phyloP scores from a whole-genome alignment of 225 moss, liverwort and hornwort genomes.

The Physcomitrium patens region DNA sequence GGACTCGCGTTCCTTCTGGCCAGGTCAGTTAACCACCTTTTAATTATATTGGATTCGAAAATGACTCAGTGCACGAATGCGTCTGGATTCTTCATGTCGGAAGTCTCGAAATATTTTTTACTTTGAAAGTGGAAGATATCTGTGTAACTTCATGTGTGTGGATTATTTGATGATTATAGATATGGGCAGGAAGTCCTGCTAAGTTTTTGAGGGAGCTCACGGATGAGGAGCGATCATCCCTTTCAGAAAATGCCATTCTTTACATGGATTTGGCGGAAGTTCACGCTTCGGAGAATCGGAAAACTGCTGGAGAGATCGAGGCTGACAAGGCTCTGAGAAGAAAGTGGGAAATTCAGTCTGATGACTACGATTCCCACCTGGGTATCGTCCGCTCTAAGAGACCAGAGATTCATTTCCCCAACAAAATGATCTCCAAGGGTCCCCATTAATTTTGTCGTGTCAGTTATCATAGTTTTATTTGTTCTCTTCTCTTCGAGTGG shows the following conservation, averaged over 20 bases:
- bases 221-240: slow-evolving; percentile 47
- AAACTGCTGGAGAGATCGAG: slow-evolving; percentile 49
- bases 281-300: slow-evolving; percentile 63
- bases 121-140: not conserved
- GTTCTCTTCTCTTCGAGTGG: slow-evolving; percentile 30
- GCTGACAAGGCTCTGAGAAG: slow-evolving; percentile 41
- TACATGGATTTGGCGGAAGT: slow-evolving; percentile 47
- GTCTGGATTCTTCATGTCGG: slow-evolving; percentile 47
- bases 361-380: slow-evolving; percentile 55
- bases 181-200: slow-evolving; percentile 71
- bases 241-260: slow-evolving; percentile 54
- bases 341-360: slow-evolving; percentile 47
- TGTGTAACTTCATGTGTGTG: not conserved
- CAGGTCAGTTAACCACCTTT: slow-evolving; percentile 46
- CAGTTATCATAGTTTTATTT: slow-evolving; percentile 19
- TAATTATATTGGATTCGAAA: slow-evolving; percentile 63
- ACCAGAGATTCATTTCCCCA: slow-evolving; percentile 43
- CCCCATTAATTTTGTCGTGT: slow-evolving; percentile 44
- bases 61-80: slow-evolving; percentile 57
- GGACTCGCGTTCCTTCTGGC: slow-evolving; percentile 78
- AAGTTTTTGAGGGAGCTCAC: slow-evolving; percentile 59
- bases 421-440: slow-evolving; percentile 61
- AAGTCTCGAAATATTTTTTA: not conserved
- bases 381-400: slow-evolving; percentile 57
- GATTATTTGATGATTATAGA: slow-evolving; percentile 26